These are phyloP conservation scores for Arachis hypogaea DNA, from an alignment of 306 rosid genomes.

Conservation along the genomic window DNA sequence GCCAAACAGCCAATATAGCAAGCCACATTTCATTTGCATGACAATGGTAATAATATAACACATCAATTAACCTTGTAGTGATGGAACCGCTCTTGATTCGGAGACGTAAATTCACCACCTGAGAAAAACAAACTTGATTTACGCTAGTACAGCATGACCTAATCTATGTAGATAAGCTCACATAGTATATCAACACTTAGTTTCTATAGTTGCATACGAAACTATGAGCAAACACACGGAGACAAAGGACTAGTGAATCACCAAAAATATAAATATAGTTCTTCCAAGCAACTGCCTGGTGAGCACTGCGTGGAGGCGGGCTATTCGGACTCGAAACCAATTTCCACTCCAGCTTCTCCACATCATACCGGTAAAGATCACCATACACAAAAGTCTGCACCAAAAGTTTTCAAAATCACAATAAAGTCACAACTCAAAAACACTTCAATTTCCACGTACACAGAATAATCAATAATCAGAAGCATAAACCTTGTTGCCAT, in stretches of 20 bases:
- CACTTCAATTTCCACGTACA: slow-evolving; percentile 25
- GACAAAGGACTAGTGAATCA: slow-evolving; percentile 37
- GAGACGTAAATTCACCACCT: slow-evolving; percentile 99
- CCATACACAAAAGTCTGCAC: slow-evolving; percentile 87
- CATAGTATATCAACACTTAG: too few species aligned
- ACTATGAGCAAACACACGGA: background rate
- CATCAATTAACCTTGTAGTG: slow-evolving; percentile 81
- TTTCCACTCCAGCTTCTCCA: slow-evolving; percentile 94
- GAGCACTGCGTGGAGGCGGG: slow-evolving; percentile 99
- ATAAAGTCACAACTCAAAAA: background rate
- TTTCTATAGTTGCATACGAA: too few species aligned
- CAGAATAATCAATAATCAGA: slow-evolving; percentile 1
- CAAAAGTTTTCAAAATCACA: slow-evolving; percentile 29
- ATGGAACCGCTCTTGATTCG: slow-evolving; percentile 97
- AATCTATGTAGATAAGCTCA: too few species aligned
- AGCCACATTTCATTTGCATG: slow-evolving; percentile 27
- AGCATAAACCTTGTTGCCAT: slow-evolving; percentile 76
- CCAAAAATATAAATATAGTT: slow-evolving; percentile 89
- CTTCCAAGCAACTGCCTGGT: slow-evolving; percentile 98
- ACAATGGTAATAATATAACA: slow-evolving; percentile 11
- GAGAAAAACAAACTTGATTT: background rate
- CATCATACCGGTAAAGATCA: slow-evolving; percentile 82
- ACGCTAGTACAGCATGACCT: too few species aligned
- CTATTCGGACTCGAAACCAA: slow-evolving; percentile 88
- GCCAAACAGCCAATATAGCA: slow-evolving; percentile 36